Evolutionary conservation across 2,329 filamentous ascomycete genomes (phyloP), one percentile per base, ranked within the genome.

Genomic region (Davidsoniella neocaledoniae): DNA sequence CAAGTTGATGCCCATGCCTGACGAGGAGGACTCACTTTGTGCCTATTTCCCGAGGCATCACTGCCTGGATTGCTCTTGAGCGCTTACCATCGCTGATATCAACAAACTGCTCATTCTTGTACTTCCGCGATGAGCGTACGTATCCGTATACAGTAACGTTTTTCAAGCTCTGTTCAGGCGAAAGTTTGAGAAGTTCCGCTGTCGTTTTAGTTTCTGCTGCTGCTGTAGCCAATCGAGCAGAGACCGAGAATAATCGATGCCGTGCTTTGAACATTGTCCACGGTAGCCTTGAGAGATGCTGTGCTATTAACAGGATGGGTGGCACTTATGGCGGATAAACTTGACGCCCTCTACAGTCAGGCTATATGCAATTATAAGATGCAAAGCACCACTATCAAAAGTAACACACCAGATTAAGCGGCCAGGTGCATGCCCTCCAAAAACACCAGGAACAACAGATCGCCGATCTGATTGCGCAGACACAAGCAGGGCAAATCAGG

Each of bases 31-130:
- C 79, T 62, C 72, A 93, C 86, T 79, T 76, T 64, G 79, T 71
- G 56, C 82, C 79, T 60, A 86, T 72, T 43, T 74, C 70, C 55
- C 83, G 81, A 49, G 77, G 77, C 57, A 94, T 68, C 43, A 94
- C 78, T 43, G 82, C 86, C 67, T 98, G 91, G 50, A 96, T 64
- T 25, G 85, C 71, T 54, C 80, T 71, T 56, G 85, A 70, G 40
- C 83, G 86, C 10, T 87, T 93, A 42, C 91, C 91, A 69, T 98
- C 91, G 9, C 82, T 81, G 48, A 96, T 71, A 53, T 86, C 77
- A 48, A 88, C 81, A 66, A 98, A 96, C 4, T 83, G 80, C 53
- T 83, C 72, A 19, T 74, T 74, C 63, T 95, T 94, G 69, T 93
- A 87, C 62, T 86, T 84, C 54, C 90, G 76, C 53, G 94, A 80